phyloP scores from a whole-genome alignment of 805 yeast species.

The Ogataea ramenticola region DNA sequence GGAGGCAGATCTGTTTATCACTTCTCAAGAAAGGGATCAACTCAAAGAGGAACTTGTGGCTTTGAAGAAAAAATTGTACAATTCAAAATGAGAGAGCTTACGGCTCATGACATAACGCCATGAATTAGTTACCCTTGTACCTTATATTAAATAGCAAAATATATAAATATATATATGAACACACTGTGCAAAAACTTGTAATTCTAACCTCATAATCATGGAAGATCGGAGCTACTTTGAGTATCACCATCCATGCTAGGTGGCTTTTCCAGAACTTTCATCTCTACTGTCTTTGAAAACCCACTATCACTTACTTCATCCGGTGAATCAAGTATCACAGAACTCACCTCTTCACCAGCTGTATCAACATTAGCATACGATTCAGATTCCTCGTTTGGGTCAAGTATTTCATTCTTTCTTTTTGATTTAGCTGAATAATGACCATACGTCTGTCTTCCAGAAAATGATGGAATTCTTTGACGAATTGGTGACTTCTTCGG shows the following conservation, averaged over 20 bases:
- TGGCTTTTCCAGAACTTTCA: conserved; percentile 3
- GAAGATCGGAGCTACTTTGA: no score
- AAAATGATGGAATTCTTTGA: conserved; percentile 22
- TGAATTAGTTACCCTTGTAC: no score
- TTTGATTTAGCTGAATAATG: conserved; percentile 7
- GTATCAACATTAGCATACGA: conserved; percentile 8
- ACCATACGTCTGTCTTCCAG: conserved; percentile 22
- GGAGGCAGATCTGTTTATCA: conserved; percentile 75
- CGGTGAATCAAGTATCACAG: conserved; percentile 2
- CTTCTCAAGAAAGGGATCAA: conserved; percentile 79
- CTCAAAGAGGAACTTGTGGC: conserved; percentile 53
- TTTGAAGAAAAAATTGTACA: conserved; percentile 49
- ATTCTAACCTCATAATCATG: no score
- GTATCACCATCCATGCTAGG: background rate
- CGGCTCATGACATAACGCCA: no score
- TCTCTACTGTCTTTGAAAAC: conserved; percentile 1
- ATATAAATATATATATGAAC: no score
- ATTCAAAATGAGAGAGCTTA: conserved; percentile 6
- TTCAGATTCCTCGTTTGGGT: conserved; percentile 6
- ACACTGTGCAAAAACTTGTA: no score
- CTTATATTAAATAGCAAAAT: no score
- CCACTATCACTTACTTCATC: conserved; percentile 1
- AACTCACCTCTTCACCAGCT: conserved; percentile 2
- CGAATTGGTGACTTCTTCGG: conserved; percentile 6
- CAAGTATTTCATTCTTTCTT: background rate